Percentiles rank a stretch among this genome's conserved stretches.
Evolutionary conservation across 805 yeast genomes (phyloP).

Genomic region (Myxozyma kluyveri): DNA sequence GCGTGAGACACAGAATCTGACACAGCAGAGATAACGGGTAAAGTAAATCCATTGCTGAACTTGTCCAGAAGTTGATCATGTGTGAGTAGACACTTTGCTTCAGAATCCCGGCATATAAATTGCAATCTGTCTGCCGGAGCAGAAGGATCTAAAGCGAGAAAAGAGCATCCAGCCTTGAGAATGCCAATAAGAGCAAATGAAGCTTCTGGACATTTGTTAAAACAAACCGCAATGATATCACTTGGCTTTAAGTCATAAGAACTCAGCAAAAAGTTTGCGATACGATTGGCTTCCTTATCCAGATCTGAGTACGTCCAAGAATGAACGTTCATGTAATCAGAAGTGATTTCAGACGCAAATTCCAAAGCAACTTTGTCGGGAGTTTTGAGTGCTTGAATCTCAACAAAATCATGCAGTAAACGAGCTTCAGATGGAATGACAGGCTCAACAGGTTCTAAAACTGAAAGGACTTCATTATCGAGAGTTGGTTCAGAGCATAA

Average conservation of each 20-base stretch:
- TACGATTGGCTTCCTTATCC: conserved; percentile 21
- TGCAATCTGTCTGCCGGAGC: conserved; percentile 31
- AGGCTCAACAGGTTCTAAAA: conserved; percentile 5
- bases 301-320: conserved; percentile 30
- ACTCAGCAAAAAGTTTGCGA: conserved; percentile 24
- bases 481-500: neutral
- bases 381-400: conserved; percentile 12
- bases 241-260: conserved; percentile 4
- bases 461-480: conserved; percentile 9
- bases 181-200: conserved; percentile 32
- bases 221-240: conserved; percentile 28
- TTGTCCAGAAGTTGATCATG: conserved; percentile 3
- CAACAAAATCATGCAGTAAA: conserved; percentile 29
- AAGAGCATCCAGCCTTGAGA: conserved; percentile 31
- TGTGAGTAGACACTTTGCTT: conserved; percentile 26
- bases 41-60: neutral
- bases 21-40: conserved; percentile 12
- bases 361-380: conserved; percentile 28
- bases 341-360: conserved; percentile 22
- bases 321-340: neutral
- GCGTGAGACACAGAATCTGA: neutral
- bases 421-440: conserved; percentile 9
- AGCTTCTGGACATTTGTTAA: conserved; percentile 32
- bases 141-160: conserved; percentile 30
- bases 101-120: conserved; percentile 28